Base-by-base conservation (phyloP, 148 eudicot genomes). In the Gaultheria prostrata region DNA sequence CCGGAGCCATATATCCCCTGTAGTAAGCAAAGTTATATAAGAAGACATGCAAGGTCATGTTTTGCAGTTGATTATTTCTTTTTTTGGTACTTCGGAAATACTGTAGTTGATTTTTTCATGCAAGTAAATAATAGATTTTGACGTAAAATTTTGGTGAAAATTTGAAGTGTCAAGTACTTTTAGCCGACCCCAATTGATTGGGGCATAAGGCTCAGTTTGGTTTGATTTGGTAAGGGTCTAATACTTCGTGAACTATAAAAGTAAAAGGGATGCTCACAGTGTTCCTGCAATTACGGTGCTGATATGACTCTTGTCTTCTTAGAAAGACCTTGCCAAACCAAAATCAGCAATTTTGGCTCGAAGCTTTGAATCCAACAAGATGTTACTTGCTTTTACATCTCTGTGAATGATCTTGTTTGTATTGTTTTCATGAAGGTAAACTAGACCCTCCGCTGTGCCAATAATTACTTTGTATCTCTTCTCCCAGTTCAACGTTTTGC, bases 1-100 rank as follows among this genome's bases (percentile, higher is more conserved):
- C 93, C n/a, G 94, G 93, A 71, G 94, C 94, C 93, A 91, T 89
- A 83, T 91, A 91, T 87, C 89, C 95, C 79, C 90, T 93, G 75
- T 3, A 63, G 5, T 53, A 32, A 50, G 35, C 4, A 54, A 76
- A 78, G 17, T 11, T 45, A 54, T 13, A 39, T 18, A n/a, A 39
- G 17, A 33, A 81, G 30, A 43, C 0, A 2, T 80, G 39, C 20
- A 12, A 24, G 51, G 33, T 28, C 84, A 72, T 21, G 33, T 82
- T 53, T 21, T 28, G 39, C 43, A 30, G 18, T 78, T 54, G 32
- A 35, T n/a, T 48, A 11, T 50, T 50, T 53, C 57, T 0, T 53
- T 15, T 53, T 53, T 53, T 17, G n/a, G n/a, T n/a, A n/a, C n/a
- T n/a, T n/a, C n/a, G n/a, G n/a, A n/a, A n/a, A n/a, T n/a, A n/a